Percentiles rank a stretch among this genome's conserved stretches.
These are phyloP conservation scores for Brassica rapa DNA, from an alignment of 345 rosid genomes.

Conservation along the genomic window DNA sequence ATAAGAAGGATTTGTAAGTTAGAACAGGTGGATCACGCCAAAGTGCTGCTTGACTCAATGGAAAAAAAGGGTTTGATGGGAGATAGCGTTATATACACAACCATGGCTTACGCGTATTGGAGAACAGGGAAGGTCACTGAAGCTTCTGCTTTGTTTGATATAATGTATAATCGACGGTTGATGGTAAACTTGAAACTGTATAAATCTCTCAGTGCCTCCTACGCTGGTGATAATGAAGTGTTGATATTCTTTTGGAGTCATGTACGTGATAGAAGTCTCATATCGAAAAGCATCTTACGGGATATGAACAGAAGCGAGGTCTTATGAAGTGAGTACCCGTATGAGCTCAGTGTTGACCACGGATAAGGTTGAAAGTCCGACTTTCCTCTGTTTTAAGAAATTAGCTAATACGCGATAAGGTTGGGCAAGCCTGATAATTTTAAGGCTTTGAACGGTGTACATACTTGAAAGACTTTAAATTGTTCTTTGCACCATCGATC, in stretches of 20 bases:
- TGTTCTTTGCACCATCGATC: neutral
- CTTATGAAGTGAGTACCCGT: constrained; percentile 11
- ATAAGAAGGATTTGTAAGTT: constrained; percentile 80
- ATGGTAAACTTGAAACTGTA: constrained; percentile 72
- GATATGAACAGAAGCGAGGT: constrained; percentile 45
- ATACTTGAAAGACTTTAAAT: neutral
- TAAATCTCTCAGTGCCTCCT: constrained; percentile 61
- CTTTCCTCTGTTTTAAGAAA: neutral
- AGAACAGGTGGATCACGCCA: constrained; percentile 66
- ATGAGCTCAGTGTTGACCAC: constrained; percentile 17
- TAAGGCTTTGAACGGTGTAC: neutral
- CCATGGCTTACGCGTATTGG: constrained; percentile 79
- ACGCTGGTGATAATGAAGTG: constrained; percentile 49
- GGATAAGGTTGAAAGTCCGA: neutral
- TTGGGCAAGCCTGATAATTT: neutral
- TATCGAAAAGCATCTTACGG: constrained; percentile 62
- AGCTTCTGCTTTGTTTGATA: constrained; percentile 59
- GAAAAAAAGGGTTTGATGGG: constrained; percentile 64
- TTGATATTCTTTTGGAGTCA: constrained; percentile 75
- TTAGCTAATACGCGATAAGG: neutral
- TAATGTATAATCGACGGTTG: constrained; percentile 74
- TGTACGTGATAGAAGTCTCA: constrained; percentile 59
- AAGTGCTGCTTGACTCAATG: constrained; percentile 56
- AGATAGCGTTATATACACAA: constrained; percentile 68
- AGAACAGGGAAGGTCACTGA: constrained; percentile 61